Conservation (phyloP, 2,329 filamentous ascomycete genomes). For the Dothistroma pini region DNA sequence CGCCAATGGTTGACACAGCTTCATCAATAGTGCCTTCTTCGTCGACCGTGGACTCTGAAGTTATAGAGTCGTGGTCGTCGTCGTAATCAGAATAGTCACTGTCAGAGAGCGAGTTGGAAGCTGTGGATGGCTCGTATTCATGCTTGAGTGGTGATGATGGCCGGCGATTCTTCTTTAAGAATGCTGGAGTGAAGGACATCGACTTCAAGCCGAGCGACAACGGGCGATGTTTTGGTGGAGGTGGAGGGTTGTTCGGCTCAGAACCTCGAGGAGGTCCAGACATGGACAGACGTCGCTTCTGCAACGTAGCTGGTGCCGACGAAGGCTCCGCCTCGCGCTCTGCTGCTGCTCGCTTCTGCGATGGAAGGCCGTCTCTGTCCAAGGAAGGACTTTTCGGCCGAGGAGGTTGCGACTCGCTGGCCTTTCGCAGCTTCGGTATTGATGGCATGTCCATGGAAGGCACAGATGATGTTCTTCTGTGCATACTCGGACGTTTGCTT, state of each 20-base stretch:
- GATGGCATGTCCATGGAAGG: slow-evolving; percentile 45
- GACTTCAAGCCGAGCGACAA: slow-evolving; percentile 27
- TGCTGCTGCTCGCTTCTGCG: slow-evolving; percentile 19
- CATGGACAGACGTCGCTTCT: slow-evolving; percentile 26
- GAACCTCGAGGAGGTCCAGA: slow-evolving; percentile 2
- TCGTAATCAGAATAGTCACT: slow-evolving; percentile 52
- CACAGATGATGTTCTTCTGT: slow-evolving; percentile 47
- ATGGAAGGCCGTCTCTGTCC: slow-evolving; percentile 20
- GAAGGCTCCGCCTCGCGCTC: slow-evolving; percentile 20
- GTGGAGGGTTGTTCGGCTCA: slow-evolving; percentile 16
- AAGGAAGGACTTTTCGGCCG: slow-evolving; percentile 35
- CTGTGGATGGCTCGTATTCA: slow-evolving; percentile 86
- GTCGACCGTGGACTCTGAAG: slow-evolving; percentile 54
- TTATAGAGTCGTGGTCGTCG: slow-evolving; percentile 48
- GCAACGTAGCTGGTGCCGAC: slow-evolving; percentile 36
- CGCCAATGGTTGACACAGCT: slow-evolving; percentile 29
- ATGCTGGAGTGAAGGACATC: slow-evolving; percentile 35
- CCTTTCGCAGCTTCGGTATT: slow-evolving; percentile 44
- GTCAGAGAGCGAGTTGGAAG: slow-evolving; percentile 58
- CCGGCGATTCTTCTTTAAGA: slow-evolving; percentile 56
- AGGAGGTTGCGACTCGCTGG: slow-evolving; percentile 24
- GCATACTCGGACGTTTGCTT: slow-evolving; percentile 35
- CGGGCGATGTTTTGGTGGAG: slow-evolving; percentile 33
- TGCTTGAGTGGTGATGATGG: slow-evolving; percentile 94
- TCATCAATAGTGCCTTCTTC: slow-evolving; percentile 10